Base-by-base conservation (phyloP, 805 yeast genomes). In the Torulaspora quercuum region DNA sequence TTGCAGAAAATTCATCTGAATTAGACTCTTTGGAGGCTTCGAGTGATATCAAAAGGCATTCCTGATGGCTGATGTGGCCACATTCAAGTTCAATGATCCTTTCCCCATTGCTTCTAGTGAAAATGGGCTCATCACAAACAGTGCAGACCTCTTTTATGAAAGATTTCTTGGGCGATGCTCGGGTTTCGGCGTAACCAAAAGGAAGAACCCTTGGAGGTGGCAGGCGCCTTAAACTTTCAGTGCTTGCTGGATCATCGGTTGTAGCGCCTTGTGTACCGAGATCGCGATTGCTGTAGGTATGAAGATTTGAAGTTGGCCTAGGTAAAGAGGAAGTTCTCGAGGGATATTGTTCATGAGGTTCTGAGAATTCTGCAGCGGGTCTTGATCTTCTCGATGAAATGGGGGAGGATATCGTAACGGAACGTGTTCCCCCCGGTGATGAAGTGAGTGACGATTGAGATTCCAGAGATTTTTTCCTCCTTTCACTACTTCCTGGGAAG, bases 61-160 rank as follows among this genome's bases (percentile, higher is more conserved):
- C 75, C 34, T 75, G 79, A 52, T 80, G 87, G 25, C 70, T 63
- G 28, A 63, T 55, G 51, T 79, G 83, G 1, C 70, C 73, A 57
- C 87, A 80, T 25, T 55, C 55, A 20, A 79, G 59, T 38, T 68
- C 70, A 9, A 78, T 56, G 2, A 76, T 55, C 29, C 61, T 65
- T 46, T 70, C 80, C 7, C 68, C 63, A 12, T 56, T 56, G 17
- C 72, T 59, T 31, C 70, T 72, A 18, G 69, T 65, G 11, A 66
- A 64, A 4, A 78, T 54, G 2, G 68, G 63, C 33, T 78, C 78
- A 5, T 69, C 69, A 51, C 87, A 80, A 10, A 79, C 41, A 8
- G 62, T 52, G 29, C 67, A 62, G 9, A 42, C 35, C 23, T 44
- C 55, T 19, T 51, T 48, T 5, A 52, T 31, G 15, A 53, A 55